Percentiles rank a stretch among this genome's conserved stretches.
Conservation (phyloP, 1,284 basidiomycete genomes). For the Trichosporon coremiiforme region DNA sequence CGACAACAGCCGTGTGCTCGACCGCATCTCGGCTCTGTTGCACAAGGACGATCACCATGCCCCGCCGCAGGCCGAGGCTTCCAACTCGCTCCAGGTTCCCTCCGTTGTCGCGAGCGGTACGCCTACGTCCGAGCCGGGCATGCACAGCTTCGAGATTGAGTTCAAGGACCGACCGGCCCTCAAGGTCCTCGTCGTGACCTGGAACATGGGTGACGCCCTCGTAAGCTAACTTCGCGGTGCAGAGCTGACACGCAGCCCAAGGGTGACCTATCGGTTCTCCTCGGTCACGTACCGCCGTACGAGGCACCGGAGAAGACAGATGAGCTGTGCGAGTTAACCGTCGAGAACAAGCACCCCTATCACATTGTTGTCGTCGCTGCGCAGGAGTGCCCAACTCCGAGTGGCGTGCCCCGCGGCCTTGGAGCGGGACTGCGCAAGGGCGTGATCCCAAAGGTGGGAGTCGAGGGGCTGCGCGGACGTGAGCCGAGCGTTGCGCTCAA, state of each 20-base stretch:
- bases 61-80: background rate
- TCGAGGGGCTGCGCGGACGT: slow-evolving; percentile 21
- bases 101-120: background rate
- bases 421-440: slow-evolving; percentile 56
- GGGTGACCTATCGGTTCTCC: slow-evolving; percentile 59
- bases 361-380: slow-evolving; percentile 60
- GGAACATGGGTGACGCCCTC: slow-evolving; percentile 60
- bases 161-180: slow-evolving; percentile 50
- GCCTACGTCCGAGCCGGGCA: slow-evolving; percentile 16
- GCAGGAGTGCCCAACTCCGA: slow-evolving; percentile 57
- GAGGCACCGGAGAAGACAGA: slow-evolving; percentile 31
- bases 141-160: background rate
- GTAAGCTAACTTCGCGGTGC: slow-evolving; percentile 38
- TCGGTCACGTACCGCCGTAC: slow-evolving; percentile 58
- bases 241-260: slow-evolving; percentile 46
- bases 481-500: slow-evolving; percentile 39
- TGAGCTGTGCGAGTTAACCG: slow-evolving; percentile 38
- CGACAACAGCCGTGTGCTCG: slow-evolving; percentile 7
- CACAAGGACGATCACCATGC: background rate
- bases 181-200: slow-evolving; percentile 59
- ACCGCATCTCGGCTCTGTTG: background rate
- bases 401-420: slow-evolving; percentile 54
- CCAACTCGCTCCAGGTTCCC: background rate
- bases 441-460: slow-evolving; percentile 29
- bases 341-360: slow-evolving; percentile 57